Base-by-base conservation (phyloP, 2,329 filamentous ascomycete species). In the Lachnellula hyalina region DNA sequence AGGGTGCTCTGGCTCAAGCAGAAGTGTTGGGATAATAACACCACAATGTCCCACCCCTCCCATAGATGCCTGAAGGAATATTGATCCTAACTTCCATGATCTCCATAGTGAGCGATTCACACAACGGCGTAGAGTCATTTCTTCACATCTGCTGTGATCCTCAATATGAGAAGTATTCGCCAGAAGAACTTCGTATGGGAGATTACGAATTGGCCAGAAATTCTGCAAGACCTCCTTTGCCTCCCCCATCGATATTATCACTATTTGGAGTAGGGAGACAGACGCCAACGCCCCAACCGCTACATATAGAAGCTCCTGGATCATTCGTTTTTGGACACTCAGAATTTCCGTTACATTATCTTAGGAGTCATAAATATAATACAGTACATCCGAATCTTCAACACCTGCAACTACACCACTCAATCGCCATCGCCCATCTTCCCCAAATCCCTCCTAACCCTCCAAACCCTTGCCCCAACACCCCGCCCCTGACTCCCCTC, bases 371-470 rank as follows among this genome's bases (percentile, higher is more conserved):
- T 5, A 42, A 19, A 11, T 44, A 12, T 17, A 6, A 17, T 23
- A 44, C n/a, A 38, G n/a, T 17, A 40, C 9, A 2, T 32, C 28
- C 28, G 4, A 32, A 4, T 12, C 28, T 12, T 32, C 28, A 32
- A 32, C 28, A 32, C 28, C 28, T 32, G 12, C 28, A 32, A 0
- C 5, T 12, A 14, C n/a, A 17, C 9, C n/a, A 25, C 41, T 44
- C 41, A 44, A 14, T 53, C 48, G 14, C 57, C 57, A 52, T 64
- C 63, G 3, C 57, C 64, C 56, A 46, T 64, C 58, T 55, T 66
- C 8, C 84, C 83, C 6, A 86, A 68, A 67, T 87, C 83, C 60
- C 83, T 78, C 54, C 84, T 75, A 11, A 86, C 83, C 58, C 82
- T 77, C 83, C 83, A 86, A 9, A 83, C 81, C 49, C 76, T 76